Percentiles rank a stretch among this genome's conserved stretches.
phyloP scores from a whole-genome alignment of 352 stramenopile species.

The Phytophthora lateralis region DNA sequence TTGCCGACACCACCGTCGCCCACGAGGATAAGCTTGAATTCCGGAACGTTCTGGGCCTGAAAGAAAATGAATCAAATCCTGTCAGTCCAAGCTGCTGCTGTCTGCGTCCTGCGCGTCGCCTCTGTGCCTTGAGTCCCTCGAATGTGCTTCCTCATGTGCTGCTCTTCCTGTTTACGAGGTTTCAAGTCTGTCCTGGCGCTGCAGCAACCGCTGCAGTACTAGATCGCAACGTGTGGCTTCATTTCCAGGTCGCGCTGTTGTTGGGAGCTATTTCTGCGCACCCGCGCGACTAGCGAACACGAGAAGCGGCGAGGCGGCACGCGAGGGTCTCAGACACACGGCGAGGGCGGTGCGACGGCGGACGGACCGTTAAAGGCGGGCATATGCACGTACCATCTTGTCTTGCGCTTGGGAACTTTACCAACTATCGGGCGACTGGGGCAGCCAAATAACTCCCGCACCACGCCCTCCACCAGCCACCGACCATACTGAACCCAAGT shows the following conservation, averaged over 20 bases:
- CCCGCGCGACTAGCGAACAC: background rate
- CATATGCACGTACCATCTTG: constrained; percentile 44
- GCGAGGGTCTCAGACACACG: background rate
- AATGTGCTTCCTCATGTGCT: constrained; percentile 9
- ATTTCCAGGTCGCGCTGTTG: constrained; percentile 9
- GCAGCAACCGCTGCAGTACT: constrained; percentile 7
- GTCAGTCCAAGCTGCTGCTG: constrained; percentile 11
- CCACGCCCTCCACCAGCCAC: constrained; percentile 50
- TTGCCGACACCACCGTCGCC: constrained; percentile 99
- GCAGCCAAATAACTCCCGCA: constrained; percentile 30
- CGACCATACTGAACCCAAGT: constrained; percentile 43
- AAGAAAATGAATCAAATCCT: constrained; percentile 10
- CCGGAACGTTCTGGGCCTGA: constrained; percentile 89
- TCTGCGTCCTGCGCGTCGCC: background rate
- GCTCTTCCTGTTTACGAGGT: constrained; percentile 2
- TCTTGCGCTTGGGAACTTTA: constrained; percentile 42
- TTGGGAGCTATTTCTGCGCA: background rate
- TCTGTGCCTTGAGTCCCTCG: constrained; percentile 13
- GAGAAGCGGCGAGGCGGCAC: constrained; percentile 10
- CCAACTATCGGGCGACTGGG: constrained; percentile 50
- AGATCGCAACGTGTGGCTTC: constrained; percentile 20
- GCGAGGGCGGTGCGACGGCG: background rate
- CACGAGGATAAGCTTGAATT: constrained; percentile 99
- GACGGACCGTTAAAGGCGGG: constrained; percentile 1
- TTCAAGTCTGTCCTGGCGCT: constrained; percentile 13